Evolutionary conservation across 257 asterid species (phyloP).

Genomic region (Fraxinus pennsylvanica): DNA sequence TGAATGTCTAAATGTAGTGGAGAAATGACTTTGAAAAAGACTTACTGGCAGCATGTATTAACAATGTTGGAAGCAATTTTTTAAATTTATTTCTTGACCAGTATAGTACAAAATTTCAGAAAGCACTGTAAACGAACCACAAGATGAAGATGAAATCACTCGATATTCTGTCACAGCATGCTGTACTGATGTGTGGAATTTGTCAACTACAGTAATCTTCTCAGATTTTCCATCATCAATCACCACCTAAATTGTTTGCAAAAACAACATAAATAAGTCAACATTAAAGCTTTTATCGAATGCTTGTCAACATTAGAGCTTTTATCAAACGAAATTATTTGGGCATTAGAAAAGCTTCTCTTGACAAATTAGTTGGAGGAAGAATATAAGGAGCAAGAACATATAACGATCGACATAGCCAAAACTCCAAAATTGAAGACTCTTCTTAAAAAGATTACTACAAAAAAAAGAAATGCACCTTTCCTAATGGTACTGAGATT

Average conservation of each 20-base stretch:
- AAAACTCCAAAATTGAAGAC: neutral
- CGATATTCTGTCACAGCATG: conserved; percentile 78
- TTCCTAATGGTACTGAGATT: conserved; percentile 71
- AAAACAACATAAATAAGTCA: neutral
- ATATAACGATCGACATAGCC: neutral
- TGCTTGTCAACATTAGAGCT: neutral
- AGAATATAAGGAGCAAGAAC: neutral
- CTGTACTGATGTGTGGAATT: conserved; percentile 57
- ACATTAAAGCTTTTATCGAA: neutral
- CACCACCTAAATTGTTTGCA: conserved; percentile 51
- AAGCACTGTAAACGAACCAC: conserved; percentile 44
- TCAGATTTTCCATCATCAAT: conserved; percentile 81
- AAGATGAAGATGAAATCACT: conserved; percentile 61
- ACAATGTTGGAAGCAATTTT: neutral
- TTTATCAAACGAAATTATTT: conserved; percentile 1
- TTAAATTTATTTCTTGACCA: neutral
- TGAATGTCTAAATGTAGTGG: neutral
- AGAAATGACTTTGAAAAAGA: neutral
- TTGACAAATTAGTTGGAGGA: conserved; percentile 11
- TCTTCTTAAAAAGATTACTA: neutral
- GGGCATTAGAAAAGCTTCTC: conserved; percentile 12
- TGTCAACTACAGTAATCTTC: conserved; percentile 64
- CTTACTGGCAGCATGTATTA: neutral
- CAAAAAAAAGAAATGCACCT: conserved; percentile 45
- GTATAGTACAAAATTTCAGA: conserved; percentile 16